Base-by-base conservation (phyloP, 441 rosid species). In the Macaranga tanarius region DNA sequence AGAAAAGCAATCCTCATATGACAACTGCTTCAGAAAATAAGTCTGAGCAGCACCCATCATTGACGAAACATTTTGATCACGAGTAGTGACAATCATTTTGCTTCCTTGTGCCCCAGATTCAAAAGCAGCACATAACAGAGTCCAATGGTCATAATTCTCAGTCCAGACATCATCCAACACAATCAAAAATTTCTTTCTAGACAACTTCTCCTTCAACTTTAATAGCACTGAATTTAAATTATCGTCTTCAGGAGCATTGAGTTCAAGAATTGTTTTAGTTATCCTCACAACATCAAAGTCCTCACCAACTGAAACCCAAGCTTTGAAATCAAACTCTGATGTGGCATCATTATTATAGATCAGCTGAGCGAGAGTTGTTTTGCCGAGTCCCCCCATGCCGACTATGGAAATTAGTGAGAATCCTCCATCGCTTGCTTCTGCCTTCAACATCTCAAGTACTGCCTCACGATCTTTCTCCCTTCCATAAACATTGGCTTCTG, bases 161-260 rank as follows among this genome's bases (percentile, higher is more conserved):
- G 19, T 78, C 81, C 81, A 78, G 2, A 78, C 72, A 65, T 78
- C 81, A 71, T 75, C 59, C 5, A 55, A 9, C 13, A 20, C 28
- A 22, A 55, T 9, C 4, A 55, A 22, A 10, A 20, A 55, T 9
- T 75, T 79, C 44, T 72, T 75, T 7, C 65, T 68, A 28, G 10
- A 40, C 38, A 79, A 22, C 47, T 55, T 55, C 67, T 75, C 75
- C 72, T 75, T 72, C n/a, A 79, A 31, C 25, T 54, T 68, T 7
- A 26, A 34, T 56, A 75, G 82, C 44, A 61, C 70, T 5, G 7
- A 34, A 38, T 73, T 52, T 15, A 78, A 42, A 58, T 69, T 67
- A 10, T 28, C n/a, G 2, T 9, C 19, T 10, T 51, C 67, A 7
- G 2, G 1, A 3, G 15, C 20, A 2, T 60, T 22, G n/a, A 44